Evolutionary conservation across 495 filamentous ascomycete species (phyloP), one percentile per base, ranked within the genome.

Genomic region (Penicillium desertorum): DNA sequence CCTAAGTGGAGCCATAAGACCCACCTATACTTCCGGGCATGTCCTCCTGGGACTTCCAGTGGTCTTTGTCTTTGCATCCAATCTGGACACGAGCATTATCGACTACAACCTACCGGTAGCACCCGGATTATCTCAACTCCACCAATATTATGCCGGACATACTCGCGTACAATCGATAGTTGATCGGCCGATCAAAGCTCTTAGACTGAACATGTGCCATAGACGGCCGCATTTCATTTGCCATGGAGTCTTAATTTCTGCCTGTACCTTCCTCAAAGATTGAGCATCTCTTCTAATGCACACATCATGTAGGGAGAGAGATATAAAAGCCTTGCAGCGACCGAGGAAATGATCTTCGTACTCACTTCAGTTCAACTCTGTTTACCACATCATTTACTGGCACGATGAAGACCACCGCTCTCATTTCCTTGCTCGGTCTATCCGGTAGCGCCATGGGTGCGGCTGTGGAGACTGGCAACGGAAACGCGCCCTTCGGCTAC

Each of bases 351-450:
- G 52, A 46, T 46, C 30, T 37, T 46, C 30, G 11, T n/a, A 37
- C n/a, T 29, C 50, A 52, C 37, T n/a, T 46, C 30, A 20, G n/a
- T 52, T 37, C 22, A 45, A 10, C 29, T 39, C 34, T 39, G 5
- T 23, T n/a, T 23, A 39, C 48, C 19, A 34, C 12, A 16, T 37
- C 42, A 19, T 25, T 36, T 46, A 1, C 27, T 34, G 27, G 7
- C 29, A 46, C 20, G 8, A 68, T 68, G 65, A 68, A 68, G 63
- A 52, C 60, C 22, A 68, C 57, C 51, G 57, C 63, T 44, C 41
- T 68, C 10, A 30, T 68, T 45, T 57, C 65, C 32, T 20, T 68
- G 17, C 41, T 68, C n/a, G 58, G 65, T 39, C 56, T 68, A 4
- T 68, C 65, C n/a, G 56, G 63, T 50, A 58, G 44, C 29, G 63